Base-by-base conservation (phyloP, 441 rosid genomes). In the Croton setiger region DNA sequence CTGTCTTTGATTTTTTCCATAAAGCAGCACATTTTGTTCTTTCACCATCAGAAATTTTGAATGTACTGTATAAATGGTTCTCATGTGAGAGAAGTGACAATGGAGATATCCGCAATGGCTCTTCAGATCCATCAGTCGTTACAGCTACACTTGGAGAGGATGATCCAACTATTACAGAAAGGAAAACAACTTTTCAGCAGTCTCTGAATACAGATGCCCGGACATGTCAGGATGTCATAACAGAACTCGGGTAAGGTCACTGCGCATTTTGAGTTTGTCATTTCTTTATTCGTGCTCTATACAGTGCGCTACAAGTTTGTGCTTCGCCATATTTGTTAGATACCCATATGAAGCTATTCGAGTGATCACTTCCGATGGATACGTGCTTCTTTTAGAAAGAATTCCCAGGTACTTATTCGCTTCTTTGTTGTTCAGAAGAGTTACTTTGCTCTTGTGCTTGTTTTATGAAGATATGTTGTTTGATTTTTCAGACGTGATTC, bases 311-410 rank as follows among this genome's bases (percentile, higher is more conserved):
- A 36, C 41, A 53, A 27, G 10, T 56, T 67, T 78, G 17, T 12
- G 4, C 41, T 69, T 39, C 66, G 37, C 66, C 54, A 47, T 67
- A 70, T 74, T 37, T 37, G 67, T 59, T 80, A 90, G 99, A 83
- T 95, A 95, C 75, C 99, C 98, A 55, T 95, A 88, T 54, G 99
- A 95, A 86, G 98, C 98, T 45, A 90, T 95, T 71, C 91, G 71
- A 60, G 98, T 95, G 68, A 78, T 84, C 68, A 95, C 99, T 51
- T 80, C 87, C 59, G 99, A 95, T 80, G 99, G 98, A 72, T 95
- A 95, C 80, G 89, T 92, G 74, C 90, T 95, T 65, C 92, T 92
- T 60, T 71, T 95, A 85, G 99, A 95, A 85, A 92, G 98, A 79
- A 87, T 95, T 66, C 99, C 99, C 45, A 87, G 99, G 97, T 92